A percentile compares a stretch with the other conserved stretches of the same genome.
Conservation (phyloP, 2,329 filamentous ascomycete species). For the Bipolaris oryzae region DNA sequence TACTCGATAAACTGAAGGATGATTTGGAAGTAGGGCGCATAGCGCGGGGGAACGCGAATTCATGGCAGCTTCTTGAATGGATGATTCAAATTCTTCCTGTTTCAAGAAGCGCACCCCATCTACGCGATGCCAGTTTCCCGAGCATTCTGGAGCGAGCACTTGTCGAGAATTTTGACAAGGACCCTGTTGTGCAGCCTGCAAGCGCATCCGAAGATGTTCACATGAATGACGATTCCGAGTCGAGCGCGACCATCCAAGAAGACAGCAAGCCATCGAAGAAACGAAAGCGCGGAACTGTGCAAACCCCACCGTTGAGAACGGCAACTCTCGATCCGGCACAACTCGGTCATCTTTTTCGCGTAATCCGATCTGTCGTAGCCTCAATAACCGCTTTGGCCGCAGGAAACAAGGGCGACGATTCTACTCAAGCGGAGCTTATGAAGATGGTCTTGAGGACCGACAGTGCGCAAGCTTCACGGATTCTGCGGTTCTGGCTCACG, state of each 20-base stretch:
- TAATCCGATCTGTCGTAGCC: conserved; percentile 25
- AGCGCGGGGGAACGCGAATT: conserved; percentile 52
- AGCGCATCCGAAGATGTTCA: conserved; percentile 14
- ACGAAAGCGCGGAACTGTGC: conserved; percentile 40
- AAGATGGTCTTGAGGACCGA: conserved; percentile 44
- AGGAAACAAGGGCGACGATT: conserved; percentile 23
- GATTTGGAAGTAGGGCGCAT: conserved; percentile 41
- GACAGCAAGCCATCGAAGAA: conserved; percentile 40
- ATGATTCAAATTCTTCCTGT: conserved; percentile 70
- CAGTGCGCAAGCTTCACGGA: conserved; percentile 43
- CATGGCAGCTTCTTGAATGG: conserved; percentile 66
- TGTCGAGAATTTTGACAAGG: conserved; percentile 56
- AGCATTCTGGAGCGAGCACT: conserved; percentile 69
- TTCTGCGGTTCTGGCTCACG: conserved; percentile 45
- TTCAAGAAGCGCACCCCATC: conserved; percentile 71
- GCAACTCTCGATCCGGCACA: conserved; percentile 15
- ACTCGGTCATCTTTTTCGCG: conserved; percentile 32
- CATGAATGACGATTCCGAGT: conserved; percentile 31
- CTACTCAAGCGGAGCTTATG: conserved; percentile 42
- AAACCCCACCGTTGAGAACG: conserved; percentile 24
- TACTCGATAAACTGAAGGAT: conserved; percentile 64
- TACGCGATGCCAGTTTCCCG: conserved; percentile 73
- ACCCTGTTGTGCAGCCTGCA: conserved; percentile 7
- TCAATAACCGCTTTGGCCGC: conserved; percentile 29
- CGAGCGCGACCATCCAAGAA: conserved; percentile 36